Percentiles rank a stretch among this genome's conserved stretches.
Evolutionary conservation across 352 stramenopile species (phyloP).

Genomic region (Globisporangium polare): DNA sequence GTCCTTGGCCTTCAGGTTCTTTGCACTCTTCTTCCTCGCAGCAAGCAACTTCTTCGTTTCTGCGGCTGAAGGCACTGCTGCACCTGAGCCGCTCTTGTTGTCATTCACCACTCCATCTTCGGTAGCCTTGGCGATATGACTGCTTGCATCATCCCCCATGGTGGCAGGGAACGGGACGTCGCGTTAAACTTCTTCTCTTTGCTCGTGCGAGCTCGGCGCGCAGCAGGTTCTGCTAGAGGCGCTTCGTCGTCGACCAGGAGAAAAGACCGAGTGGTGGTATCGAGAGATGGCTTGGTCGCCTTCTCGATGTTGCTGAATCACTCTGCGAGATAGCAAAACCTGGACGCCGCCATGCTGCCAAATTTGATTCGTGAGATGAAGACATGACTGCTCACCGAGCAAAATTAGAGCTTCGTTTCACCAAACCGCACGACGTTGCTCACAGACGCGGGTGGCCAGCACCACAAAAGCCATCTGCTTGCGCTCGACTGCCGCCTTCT

Average conservation of each 20-base stretch:
- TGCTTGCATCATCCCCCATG: background rate
- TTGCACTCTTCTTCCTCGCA: slow-evolving; percentile 53
- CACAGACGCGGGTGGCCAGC: too few relatives aligned
- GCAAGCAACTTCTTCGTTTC: slow-evolving; percentile 30
- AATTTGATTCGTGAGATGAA: background rate
- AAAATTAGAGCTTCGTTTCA: background rate
- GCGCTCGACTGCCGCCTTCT: background rate
- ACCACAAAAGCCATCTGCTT: background rate
- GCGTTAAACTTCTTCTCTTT: background rate
- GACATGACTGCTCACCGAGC: background rate
- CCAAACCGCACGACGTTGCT: background rate
- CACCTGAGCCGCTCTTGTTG: background rate
- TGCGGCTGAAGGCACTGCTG: background rate
- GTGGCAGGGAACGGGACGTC: too few relatives aligned
- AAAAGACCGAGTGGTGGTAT: background rate
- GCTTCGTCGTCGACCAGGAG: background rate
- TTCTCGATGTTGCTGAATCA: background rate
- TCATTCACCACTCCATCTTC: background rate
- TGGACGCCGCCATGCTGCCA: background rate
- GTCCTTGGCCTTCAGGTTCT: slow-evolving; percentile 70
- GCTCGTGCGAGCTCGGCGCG: background rate
- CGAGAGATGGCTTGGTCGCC: background rate
- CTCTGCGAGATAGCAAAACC: background rate
- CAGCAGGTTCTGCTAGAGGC: background rate
- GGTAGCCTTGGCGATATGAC: background rate